Evolutionary conservation across 2,329 filamentous ascomycete genomes (phyloP), one percentile per base, ranked within the genome.

Genomic region (Rutstroemia sydowiana): DNA sequence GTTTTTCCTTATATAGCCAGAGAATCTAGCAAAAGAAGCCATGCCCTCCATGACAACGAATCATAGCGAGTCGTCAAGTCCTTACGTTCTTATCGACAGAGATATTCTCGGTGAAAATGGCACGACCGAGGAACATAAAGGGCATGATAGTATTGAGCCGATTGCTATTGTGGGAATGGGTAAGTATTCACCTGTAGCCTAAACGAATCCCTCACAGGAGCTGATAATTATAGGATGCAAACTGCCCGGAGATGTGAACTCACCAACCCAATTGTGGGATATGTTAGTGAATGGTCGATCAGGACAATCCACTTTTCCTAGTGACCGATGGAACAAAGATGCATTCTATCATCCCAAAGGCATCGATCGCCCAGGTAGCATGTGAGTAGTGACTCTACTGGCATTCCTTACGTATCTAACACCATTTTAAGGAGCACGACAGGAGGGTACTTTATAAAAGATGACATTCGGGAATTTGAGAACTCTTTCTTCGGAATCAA

Each of bases 81-180:
- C 11, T n/a, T 34, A 34, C n/a, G 31, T 34, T 34, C 31, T 34
- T n/a, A n/a, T 34, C 31, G 31, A 34, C 3, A n/a, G 31, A 34
- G 31, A 34, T 34, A 3, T n/a, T n/a, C 31, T 34, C 31, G n/a
- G 31, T n/a, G 11, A 34, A 34, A 10, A 34, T 34, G 31, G 31
- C n/a, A 7, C 6, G n/a, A 10, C 31, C 11, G n/a, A 10, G 31
- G 31, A 34, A n/a, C 31, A 34, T n/a, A 10, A 10, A n/a, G 31
- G 4, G n/a, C 11, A 34, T 34, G 31, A 6, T 6, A 9, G 21
- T 28, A 14, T 26, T 10, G 41, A 58, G 43, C 67, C 66, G 18
- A 65, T 69, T 47, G 67, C 66, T n/a, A 64, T 69, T 44, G 45
- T 60, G 36, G 66, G 67, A 41, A 68, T 68, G 67, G 62, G 65